Evolutionary conservation across 1,284 basidiomycete species (phyloP), one percentile per base, ranked within the genome.

Genomic region (Moesziomyces aphidis): DNA sequence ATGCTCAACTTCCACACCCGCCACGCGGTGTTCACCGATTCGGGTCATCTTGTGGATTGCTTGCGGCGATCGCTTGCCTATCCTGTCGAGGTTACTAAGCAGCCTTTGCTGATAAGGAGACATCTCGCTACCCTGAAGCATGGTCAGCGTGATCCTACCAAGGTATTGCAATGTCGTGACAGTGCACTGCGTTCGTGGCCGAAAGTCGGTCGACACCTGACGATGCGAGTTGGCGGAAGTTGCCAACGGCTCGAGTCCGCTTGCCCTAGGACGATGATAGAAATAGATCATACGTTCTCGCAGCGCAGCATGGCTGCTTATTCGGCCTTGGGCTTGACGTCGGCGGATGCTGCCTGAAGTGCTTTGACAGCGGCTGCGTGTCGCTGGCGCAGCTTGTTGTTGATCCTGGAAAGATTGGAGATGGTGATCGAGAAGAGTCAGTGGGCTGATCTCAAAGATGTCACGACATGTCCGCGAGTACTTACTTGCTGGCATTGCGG

Each of bases 401-500:
- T 11, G 43, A 62, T 46, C n/a, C 60, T 62, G 49, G 19, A 22
- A 3, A 42, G 39, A 6, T 42, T 42, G 39, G 39, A 42, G 17
- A 42, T 7, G 39, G 2, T 34, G 11, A 11, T 34, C 10, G 9
- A 34, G 11, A 10, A 34, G 31, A n/a, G n/a, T 22, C 22, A 36
- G 46, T 50, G 19, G 0, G 1, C 4, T 13, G 10, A 13, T 34
- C 1, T 13, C 31, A 34, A 34, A 4, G 1, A 3, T 34, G 31
- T 13, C 13, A 34, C 26, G 31, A 13, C 31, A 34, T 34, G 10
- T 10, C 4, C 31, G 13, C 0, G 11, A 10, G 26, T 7, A 63
- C 61, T 49, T n/a, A 62, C 53, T 51, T 63, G 15, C 39, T n/a
- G 6, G 15, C 11, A 50, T 43, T 24, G 44, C 61, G 61, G 11